Conservation (phyloP, 202 grass and related monocot species). For the Hordeum pubiflorum region DNA sequence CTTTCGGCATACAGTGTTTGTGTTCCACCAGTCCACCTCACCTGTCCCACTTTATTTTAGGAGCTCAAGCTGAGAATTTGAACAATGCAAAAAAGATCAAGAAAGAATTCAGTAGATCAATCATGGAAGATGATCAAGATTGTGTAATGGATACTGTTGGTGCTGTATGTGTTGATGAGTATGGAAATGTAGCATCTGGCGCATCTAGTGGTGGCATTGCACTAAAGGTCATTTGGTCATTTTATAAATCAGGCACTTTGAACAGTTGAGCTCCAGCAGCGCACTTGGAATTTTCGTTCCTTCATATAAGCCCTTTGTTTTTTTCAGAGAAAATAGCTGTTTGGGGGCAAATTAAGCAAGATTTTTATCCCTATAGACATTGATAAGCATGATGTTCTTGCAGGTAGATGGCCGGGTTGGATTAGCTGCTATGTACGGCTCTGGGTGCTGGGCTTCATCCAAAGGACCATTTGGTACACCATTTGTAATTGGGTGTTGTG, state of each 20-base stretch:
- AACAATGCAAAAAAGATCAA: constrained; percentile 30
- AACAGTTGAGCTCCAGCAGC: background rate
- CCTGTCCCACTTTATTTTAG: constrained; percentile 39
- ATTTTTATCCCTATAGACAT: background rate
- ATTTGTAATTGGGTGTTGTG: constrained; percentile 64
- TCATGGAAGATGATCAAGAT: constrained; percentile 40
- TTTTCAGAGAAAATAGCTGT: background rate
- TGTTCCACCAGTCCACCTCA: constrained; percentile 13
- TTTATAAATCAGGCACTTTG: background rate
- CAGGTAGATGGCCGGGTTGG: constrained; percentile 89
- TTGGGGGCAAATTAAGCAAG: background rate
- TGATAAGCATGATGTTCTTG: constrained; percentile 25
- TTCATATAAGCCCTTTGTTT: background rate
- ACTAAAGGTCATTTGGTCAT: constrained; percentile 54
- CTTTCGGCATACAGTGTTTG: background rate
- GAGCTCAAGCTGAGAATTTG: constrained; percentile 22
- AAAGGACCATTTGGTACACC: constrained; percentile 67
- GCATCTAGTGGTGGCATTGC: constrained; percentile 96
- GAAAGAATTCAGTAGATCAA: background rate
- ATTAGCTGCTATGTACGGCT: constrained; percentile 92
- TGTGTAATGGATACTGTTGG: constrained; percentile 88
- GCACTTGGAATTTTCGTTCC: background rate
- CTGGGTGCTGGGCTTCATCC: constrained; percentile 85
- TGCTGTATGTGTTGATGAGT: constrained; percentile 65
- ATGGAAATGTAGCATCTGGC: constrained; percentile 67